phyloP scores from a whole-genome alignment of 768 basidiomycete genomes.

The Cystofilobasidium macerans region DNA sequence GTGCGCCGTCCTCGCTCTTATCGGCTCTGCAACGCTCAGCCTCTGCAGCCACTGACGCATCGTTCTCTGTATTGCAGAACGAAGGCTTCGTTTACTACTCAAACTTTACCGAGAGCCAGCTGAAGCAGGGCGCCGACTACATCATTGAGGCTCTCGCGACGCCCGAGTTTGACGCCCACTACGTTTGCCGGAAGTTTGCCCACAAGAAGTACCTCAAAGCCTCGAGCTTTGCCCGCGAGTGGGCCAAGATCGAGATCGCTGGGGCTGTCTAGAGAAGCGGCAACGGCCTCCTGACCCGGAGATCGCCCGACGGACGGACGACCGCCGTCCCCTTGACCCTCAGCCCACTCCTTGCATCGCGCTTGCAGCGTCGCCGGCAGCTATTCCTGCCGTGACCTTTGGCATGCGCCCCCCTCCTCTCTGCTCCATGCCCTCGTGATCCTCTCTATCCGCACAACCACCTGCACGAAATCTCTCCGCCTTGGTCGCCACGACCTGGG shows the following conservation, averaged over 20 bases:
- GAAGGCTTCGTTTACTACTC: slow-evolving; percentile 88
- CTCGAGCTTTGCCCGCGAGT: slow-evolving; percentile 14
- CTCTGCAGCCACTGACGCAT: neutral
- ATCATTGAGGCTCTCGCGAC: slow-evolving; percentile 74
- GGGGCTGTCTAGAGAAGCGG: neutral
- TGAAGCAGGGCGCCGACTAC: slow-evolving; percentile 66
- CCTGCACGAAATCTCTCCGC: too few species aligned
- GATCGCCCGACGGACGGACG: too few species aligned
- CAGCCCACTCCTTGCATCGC: too few species aligned
- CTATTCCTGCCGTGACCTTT: too few species aligned
- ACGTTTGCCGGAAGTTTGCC: slow-evolving; percentile 91
- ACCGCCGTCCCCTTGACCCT: too few species aligned
- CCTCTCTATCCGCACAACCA: too few species aligned
- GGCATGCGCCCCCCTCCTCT: too few species aligned
- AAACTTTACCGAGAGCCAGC: slow-evolving; percentile 76
- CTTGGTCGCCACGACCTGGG: too few species aligned
- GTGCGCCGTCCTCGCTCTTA: slow-evolving; percentile 48
- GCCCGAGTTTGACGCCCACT: slow-evolving; percentile 64
- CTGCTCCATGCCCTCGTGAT: too few species aligned
- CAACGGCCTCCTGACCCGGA: neutral
- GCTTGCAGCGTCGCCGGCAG: too few species aligned
- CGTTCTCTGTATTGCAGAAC: slow-evolving; percentile 48
- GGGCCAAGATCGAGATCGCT: slow-evolving; percentile 14
- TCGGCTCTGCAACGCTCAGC: slow-evolving; percentile 1
- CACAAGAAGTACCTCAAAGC: slow-evolving; percentile 56